Evolutionary conservation across 352 stramenopile genomes (phyloP).

Genomic region (Globisporangium lucens): DNA sequence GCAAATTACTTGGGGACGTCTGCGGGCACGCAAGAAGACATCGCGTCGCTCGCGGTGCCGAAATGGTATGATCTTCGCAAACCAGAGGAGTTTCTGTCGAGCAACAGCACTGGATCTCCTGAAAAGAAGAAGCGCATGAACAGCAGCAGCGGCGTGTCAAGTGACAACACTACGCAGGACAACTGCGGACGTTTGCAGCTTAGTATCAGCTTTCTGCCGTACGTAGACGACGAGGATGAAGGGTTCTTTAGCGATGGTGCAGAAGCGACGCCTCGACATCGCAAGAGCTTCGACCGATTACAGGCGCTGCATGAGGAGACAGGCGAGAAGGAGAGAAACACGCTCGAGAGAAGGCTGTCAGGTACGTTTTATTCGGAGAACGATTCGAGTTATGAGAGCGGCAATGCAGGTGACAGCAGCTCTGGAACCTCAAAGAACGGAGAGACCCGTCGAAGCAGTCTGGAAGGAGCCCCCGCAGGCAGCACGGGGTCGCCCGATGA

Average conservation of each 20-base stretch:
- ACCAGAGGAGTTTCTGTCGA: constrained; percentile 45
- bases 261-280: constrained; percentile 42
- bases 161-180: constrained; percentile 17
- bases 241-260: constrained; percentile 33
- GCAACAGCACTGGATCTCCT: constrained; percentile 7
- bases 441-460: background rate
- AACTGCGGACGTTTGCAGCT: constrained; percentile 67
- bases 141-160: constrained; percentile 10
- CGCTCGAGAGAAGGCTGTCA: constrained; percentile 15
- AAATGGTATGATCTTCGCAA: constrained; percentile 75
- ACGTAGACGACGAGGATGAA: constrained; percentile 44
- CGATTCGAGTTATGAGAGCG: constrained; percentile 2
- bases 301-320: constrained; percentile 72
- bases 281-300: constrained; percentile 78
- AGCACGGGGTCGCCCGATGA: constrained; percentile 30
- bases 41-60: constrained; percentile 63
- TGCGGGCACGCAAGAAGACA: constrained; percentile 58
- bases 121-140: constrained; percentile 16
- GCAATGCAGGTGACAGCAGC: background rate
- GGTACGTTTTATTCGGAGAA: constrained; percentile 13
- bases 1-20: constrained; percentile 63
- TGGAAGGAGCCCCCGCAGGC: background rate
- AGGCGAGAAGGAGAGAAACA: constrained; percentile 39
- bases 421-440: background rate
- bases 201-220: constrained; percentile 75